Percentiles rank a stretch among this genome's conserved stretches.
Conservation (phyloP, 1,139 yeast genomes). For the Suhomyces bolitotheri region DNA sequence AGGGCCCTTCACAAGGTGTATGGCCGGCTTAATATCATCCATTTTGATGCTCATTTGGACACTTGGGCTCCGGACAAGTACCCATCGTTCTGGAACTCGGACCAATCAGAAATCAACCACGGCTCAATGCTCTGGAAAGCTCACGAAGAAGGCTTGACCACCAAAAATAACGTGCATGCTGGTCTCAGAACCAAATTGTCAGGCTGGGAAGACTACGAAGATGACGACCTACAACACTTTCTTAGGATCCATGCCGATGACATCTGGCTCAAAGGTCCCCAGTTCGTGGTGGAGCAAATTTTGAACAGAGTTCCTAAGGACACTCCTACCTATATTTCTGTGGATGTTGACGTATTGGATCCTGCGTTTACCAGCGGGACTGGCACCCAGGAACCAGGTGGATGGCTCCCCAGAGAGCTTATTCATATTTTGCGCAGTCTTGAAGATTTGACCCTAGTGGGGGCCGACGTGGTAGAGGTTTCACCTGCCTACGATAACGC, state of each 20-base stretch:
- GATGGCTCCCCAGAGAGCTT: conserved; percentile 76
- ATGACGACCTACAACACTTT: conserved; percentile 66
- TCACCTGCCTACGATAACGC: conserved; percentile 73
- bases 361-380: conserved; percentile 83
- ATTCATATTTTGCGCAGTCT: conserved; percentile 59
- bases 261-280: conserved; percentile 61
- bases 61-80: conserved; percentile 72
- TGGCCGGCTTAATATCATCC: conserved; percentile 68
- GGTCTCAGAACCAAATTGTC: conserved; percentile 71
- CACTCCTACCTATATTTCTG: conserved; percentile 68
- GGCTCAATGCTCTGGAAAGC: conserved; percentile 87
- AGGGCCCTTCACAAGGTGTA: conserved; percentile 59
- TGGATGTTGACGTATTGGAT: conserved; percentile 79
- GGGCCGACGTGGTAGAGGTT: conserved; percentile 80
- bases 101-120: conserved; percentile 65
- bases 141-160: conserved; percentile 60
- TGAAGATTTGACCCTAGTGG: conserved; percentile 62
- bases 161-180: conserved; percentile 62
- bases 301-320: conserved; percentile 52
- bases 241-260: conserved; percentile 68
- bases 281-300: conserved; percentile 52
- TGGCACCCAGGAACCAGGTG: conserved; percentile 83
- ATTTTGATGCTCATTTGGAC: conserved; percentile 79
- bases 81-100: conserved; percentile 71
- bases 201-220: conserved; percentile 61